Conservation (phyloP, 345 rosid genomes). For the Eutrema yunnanense region DNA sequence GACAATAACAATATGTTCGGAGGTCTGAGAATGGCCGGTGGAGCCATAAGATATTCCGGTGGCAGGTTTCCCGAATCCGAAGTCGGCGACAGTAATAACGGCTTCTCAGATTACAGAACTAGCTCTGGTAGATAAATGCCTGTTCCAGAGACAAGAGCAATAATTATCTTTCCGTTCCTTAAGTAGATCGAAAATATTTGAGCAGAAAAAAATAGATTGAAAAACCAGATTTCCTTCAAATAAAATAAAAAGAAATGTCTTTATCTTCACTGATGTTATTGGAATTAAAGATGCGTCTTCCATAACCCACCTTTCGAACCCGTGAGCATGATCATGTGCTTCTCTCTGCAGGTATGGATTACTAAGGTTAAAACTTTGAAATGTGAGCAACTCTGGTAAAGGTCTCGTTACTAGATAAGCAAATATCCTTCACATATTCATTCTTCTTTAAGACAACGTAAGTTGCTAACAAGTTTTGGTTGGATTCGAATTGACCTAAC, state of each 20-base stretch:
- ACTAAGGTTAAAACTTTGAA: conserved; percentile 23
- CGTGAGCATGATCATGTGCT: conserved; percentile 49
- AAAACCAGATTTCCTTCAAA: not conserved
- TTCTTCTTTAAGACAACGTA: too few species aligned
- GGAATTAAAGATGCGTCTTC: not conserved
- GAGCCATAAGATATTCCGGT: conserved; percentile 11
- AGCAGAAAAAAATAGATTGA: not conserved
- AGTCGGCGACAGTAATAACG: not conserved
- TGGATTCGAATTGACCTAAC: too few species aligned
- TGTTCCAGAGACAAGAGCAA: not conserved
- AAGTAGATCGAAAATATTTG: not conserved
- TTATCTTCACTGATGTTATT: not conserved
- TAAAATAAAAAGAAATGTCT: not conserved
- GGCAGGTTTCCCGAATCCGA: not conserved
- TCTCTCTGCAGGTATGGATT: conserved; percentile 74
- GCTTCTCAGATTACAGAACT: conserved; percentile 7
- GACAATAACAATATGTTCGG: conserved; percentile 14
- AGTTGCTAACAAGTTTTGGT: too few species aligned
- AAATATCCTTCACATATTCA: not conserved
- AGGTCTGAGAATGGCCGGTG: conserved; percentile 6
- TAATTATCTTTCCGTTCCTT: not conserved
- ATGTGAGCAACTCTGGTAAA: not conserved
- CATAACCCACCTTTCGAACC: conserved; percentile 3
- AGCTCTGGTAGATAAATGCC: conserved; percentile 14
- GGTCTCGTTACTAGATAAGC: not conserved